These are phyloP conservation scores for Acer campestre DNA, from an alignment of 345 rosid genomes.

Conservation along the genomic window DNA sequence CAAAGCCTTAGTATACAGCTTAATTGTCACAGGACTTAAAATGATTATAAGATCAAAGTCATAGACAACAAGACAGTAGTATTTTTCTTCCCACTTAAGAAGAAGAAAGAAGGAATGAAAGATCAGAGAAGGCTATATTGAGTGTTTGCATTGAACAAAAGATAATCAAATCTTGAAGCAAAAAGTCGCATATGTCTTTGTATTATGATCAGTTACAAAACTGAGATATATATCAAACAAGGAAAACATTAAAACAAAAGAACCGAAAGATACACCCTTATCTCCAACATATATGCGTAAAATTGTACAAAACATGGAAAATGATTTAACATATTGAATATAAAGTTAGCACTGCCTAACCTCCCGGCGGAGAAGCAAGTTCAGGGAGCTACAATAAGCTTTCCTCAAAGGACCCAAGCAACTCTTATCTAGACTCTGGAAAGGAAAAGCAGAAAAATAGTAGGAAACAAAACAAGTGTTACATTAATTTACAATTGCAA, in stretches of 20 bases:
- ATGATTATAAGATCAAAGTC: not conserved
- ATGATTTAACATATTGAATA: slow-evolving; percentile 5
- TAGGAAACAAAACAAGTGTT: slow-evolving; percentile 21
- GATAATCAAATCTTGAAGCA: not conserved
- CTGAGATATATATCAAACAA: not conserved
- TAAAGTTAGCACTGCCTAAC: slow-evolving; percentile 44
- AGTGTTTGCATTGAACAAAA: not conserved
- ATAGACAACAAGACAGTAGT: not conserved
- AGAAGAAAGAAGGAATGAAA: not conserved
- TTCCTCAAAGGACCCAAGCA: slow-evolving; percentile 90
- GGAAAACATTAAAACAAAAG: not conserved
- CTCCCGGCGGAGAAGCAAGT: slow-evolving; percentile 99
- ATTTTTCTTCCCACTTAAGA: not conserved
- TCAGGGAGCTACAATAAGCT: slow-evolving; percentile 96
- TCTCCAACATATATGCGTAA: not conserved
- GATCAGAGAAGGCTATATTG: not conserved
- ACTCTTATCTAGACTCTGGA: slow-evolving; percentile 87
- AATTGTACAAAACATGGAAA: not conserved
- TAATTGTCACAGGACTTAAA: not conserved
- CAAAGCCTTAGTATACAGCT: not conserved
- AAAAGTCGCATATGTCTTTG: not conserved
- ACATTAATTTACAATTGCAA: not conserved
- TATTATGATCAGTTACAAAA: not conserved
- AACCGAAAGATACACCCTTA: not conserved
- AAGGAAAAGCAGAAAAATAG: slow-evolving; percentile 17